Conservation (phyloP, 768 basidiomycete species). For the Boletus speciosus region DNA sequence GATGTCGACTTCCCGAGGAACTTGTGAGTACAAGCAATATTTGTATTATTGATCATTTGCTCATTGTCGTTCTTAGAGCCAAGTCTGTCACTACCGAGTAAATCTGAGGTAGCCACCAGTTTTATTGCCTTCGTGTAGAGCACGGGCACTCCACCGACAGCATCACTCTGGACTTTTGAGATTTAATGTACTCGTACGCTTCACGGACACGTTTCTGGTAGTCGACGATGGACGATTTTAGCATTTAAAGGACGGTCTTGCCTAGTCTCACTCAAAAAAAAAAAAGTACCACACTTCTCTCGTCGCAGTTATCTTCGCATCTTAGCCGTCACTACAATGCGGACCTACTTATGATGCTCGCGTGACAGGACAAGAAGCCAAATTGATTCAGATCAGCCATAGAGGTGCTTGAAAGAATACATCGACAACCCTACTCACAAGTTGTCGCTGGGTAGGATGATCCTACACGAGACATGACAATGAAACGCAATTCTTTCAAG, state of each 20-base stretch:
- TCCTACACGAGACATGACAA: no score
- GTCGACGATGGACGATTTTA: conserved; percentile 27
- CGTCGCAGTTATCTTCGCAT: background rate
- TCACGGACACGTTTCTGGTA: conserved; percentile 25
- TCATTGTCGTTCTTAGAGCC: conserved; percentile 43
- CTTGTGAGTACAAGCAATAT: conserved; percentile 52
- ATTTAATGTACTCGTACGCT: conserved; percentile 12
- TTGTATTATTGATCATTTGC: conserved; percentile 3
- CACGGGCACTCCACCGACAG: background rate
- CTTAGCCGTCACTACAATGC: background rate
- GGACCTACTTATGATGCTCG: background rate
- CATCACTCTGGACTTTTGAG: conserved; percentile 11
- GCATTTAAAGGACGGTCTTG: conserved; percentile 22
- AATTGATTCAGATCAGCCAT: background rate
- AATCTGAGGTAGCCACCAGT: conserved; percentile 11
- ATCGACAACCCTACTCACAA: no score
- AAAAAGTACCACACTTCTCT: background rate
- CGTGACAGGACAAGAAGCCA: background rate
- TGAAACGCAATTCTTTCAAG: no score
- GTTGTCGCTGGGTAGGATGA: no score
- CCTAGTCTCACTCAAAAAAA: background rate
- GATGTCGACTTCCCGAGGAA: conserved; percentile 99
- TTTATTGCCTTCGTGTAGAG: background rate
- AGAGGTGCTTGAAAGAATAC: no score
- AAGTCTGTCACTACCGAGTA: conserved; percentile 78